These are phyloP conservation scores for Odontarrhena argentea DNA, from an alignment of 345 rosid genomes.

Conservation along the genomic window DNA sequence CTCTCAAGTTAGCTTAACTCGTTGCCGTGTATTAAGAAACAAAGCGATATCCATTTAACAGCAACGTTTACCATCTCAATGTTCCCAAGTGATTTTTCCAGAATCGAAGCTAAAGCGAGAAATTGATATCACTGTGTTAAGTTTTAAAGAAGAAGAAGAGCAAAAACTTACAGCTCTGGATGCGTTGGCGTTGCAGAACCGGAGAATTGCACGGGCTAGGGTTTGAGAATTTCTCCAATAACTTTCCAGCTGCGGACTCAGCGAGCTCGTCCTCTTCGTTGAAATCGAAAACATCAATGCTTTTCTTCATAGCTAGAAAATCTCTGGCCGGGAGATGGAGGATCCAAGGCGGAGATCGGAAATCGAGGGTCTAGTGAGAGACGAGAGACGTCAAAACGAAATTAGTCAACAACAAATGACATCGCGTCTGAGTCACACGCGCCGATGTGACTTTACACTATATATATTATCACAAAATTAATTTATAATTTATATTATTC, in stretches of 20 bases:
- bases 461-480: not conserved
- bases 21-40: not conserved
- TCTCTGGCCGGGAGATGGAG: constrained; percentile 10
- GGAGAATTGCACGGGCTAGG: constrained; percentile 56
- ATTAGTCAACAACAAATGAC: constrained; percentile 32
- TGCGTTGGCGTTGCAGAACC: constrained; percentile 48
- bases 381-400: constrained; percentile 22
- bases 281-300: constrained; percentile 62
- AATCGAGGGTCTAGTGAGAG: constrained; percentile 32
- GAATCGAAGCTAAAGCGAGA: constrained; percentile 7
- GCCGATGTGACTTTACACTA: constrained; percentile 9
- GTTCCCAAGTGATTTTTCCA: not conserved
- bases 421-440: constrained; percentile 36
- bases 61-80: not conserved
- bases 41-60: no score
- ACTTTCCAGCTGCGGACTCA: constrained; percentile 52
- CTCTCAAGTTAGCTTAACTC: not conserved
- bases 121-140: not conserved
- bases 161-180: constrained; percentile 55
- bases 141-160: not conserved
- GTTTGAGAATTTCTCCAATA: constrained; percentile 54
- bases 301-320: constrained; percentile 53
- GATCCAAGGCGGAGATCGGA: constrained; percentile 30
- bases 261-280: constrained; percentile 69
- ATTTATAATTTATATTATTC: not conserved